Conservation (phyloP, 768 basidiomycete species). For the Candolleomyces aberdarensis region DNA sequence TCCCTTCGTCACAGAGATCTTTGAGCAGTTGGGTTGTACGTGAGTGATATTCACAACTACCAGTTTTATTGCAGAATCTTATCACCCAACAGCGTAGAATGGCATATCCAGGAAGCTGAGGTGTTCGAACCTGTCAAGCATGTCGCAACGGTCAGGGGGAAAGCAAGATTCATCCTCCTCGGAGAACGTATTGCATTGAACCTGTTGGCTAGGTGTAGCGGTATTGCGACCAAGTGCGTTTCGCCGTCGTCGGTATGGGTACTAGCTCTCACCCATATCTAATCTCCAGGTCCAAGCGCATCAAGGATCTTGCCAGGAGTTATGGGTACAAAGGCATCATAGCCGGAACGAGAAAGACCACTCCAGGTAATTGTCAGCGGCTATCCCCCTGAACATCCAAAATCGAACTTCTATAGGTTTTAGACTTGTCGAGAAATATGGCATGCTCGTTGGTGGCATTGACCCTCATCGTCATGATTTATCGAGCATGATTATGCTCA, state of each 20-base stretch:
- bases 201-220: slow-evolving; percentile 90
- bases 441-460: slow-evolving; percentile 96
- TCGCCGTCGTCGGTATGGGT: neutral
- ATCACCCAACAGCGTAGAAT: slow-evolving; percentile 67
- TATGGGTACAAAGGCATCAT: slow-evolving; percentile 85
- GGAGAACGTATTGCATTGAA: slow-evolving; percentile 95
- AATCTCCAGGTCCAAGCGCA: slow-evolving; percentile 65
- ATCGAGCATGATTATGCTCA: slow-evolving; percentile 99
- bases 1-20: slow-evolving; percentile 94
- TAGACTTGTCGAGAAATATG: slow-evolving; percentile 96
- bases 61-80: neutral
- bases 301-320: slow-evolving; percentile 73
- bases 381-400: neutral
- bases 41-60: slow-evolving; percentile 38
- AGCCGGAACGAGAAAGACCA: slow-evolving; percentile 96
- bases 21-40: slow-evolving; percentile 86
- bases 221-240: slow-evolving; percentile 90
- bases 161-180: slow-evolving; percentile 81
- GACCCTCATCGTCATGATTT: slow-evolving; percentile 94
- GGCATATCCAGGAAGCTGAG: slow-evolving; percentile 88
- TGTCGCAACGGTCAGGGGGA: slow-evolving; percentile 89
- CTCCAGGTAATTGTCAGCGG: slow-evolving; percentile 56
- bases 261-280: neutral
- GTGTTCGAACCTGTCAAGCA: slow-evolving; percentile 77
- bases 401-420: slow-evolving; percentile 53